These are phyloP conservation scores for Pseudognaphalium luteoalbum DNA, from an alignment of 129 eudicot species.

Conservation along the genomic window DNA sequence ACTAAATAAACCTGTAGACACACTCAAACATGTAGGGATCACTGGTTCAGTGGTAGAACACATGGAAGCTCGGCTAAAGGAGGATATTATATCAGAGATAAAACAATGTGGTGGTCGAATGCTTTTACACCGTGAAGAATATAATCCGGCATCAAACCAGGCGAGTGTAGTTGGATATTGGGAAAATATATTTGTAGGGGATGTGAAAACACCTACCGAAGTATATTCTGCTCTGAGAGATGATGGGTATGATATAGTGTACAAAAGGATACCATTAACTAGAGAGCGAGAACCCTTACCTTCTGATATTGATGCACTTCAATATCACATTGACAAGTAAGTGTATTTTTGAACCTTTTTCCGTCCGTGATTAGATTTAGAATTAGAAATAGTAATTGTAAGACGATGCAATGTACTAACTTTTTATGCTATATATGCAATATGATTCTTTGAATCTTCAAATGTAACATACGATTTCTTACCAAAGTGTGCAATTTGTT, in stretches of 20 bases:
- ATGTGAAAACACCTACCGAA: slow-evolving; percentile 88
- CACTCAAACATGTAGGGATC: slow-evolving; percentile 90
- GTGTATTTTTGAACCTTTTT: slow-evolving; percentile 13
- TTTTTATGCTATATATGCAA: background rate
- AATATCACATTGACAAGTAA: slow-evolving; percentile 81
- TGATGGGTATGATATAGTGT: slow-evolving; percentile 60
- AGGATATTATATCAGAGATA: slow-evolving; percentile 83
- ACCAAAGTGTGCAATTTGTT: background rate
- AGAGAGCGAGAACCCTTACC: slow-evolving; percentile 91
- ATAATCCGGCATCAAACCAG: slow-evolving; percentile 61
- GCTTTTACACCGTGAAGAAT: slow-evolving; percentile 99
- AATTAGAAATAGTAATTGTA: background rate
- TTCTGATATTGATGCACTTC: slow-evolving; percentile 90
- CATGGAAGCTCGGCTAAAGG: slow-evolving; percentile 91
- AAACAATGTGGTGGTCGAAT: slow-evolving; percentile 80
- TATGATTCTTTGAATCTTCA: background rate
- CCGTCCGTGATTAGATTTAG: background rate
- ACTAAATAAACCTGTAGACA: slow-evolving; percentile 92
- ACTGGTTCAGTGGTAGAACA: slow-evolving; percentile 96
- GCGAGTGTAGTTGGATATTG: slow-evolving; percentile 86
- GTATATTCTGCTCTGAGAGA: slow-evolving; percentile 66
- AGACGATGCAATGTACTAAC: background rate
- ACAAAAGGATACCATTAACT: slow-evolving; percentile 82
- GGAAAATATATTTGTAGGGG: slow-evolving; percentile 83
- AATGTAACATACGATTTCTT: background rate